A percentile compares a stretch with the other conserved stretches of the same genome.
phyloP scores from a whole-genome alignment of 306 rosid genomes.

The Malus domestica region ASM211411v1 NC_041792.1:31097907-31098406 shows the following conservation, averaged over 20 bases:
- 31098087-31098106: neutral
- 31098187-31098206: too few relatives aligned
- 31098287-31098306: too few relatives aligned
- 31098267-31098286: too few relatives aligned
- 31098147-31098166: neutral
- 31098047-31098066: neutral
- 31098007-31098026: neutral
- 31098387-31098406: too few relatives aligned
- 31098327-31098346: too few relatives aligned
- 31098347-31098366: too few relatives aligned
- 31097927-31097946: neutral
- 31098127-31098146: neutral
- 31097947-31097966: neutral
- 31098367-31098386: too few relatives aligned
- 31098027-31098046: neutral
- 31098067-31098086: conserved; percentile 1
- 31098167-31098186: too few relatives aligned
- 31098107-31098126: neutral
- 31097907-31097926: neutral
- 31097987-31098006: neutral
- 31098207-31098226: too few relatives aligned
- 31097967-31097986: conserved; percentile 3
- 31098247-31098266: too few relatives aligned
- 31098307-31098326: too few relatives aligned
- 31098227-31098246: too few relatives aligned